Evolutionary conservation across 225 moss, liverwort and hornwort species (phyloP), one percentile per base, ranked within the genome.

Genomic region (Bryoerythrophyllum caledonicum): DNA sequence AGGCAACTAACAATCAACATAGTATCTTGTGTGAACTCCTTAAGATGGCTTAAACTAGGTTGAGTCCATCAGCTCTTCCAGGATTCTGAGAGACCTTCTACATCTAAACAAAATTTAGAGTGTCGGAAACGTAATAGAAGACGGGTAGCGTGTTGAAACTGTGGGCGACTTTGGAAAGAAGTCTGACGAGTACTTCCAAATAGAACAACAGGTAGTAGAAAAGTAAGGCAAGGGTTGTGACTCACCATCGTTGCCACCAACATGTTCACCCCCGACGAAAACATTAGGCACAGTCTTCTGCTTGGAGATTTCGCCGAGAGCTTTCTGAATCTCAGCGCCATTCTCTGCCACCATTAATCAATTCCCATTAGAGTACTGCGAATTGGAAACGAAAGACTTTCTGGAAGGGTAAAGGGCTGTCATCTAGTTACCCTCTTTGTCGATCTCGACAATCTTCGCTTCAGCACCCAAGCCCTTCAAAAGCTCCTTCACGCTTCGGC

Each of bases 281-380:
- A 83, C 81, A 81, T 78, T 86, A 11, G 86, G 86, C 27, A 86
- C 86, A 10, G 86, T 83, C 8, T 21, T 72, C 56, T 86, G 86
- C 7, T 83, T 81, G 12, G 86, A 81, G 68, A 86, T 76, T 72
- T 86, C 78, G 38, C 0, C 0, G 16, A 86, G 63, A 20, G 83
- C 83, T 11, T 71, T 83, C 4, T 83, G 86, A 43, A 86, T 75
- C 19, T 72, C 86, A 49, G 73, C 0, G 54, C 86, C 83, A 81
- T 86, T 81, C 49, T 65, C 86, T 86, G 57, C 13, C 69, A 35
- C 11, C 34, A 6, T 15, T 3, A 38, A 38, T 19, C 48, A 17
- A 49, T 17, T 6, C 17, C 48, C 48, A 49, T 49, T 4, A 6
- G 19, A 17, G n/a, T 27, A 43, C 41, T 37, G 24, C 65, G 53